Evolutionary conservation across 2,329 filamentous ascomycete genomes (phyloP).

Genomic region (Tolypocladium sp.): DNA sequence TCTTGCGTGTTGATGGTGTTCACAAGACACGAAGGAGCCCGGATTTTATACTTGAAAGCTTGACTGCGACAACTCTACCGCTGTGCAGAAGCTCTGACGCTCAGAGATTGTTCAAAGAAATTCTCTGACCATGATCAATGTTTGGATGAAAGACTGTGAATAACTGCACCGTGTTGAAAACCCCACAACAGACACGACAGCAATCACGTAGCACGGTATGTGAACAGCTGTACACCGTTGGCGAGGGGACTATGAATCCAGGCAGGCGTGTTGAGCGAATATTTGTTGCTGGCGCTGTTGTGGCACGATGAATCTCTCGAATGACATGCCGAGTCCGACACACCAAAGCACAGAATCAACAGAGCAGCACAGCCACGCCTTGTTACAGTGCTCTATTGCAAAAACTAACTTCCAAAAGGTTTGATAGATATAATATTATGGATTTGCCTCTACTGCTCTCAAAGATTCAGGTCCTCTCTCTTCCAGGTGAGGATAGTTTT

Average conservation of each 20-base stretch:
- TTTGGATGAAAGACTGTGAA: not conserved
- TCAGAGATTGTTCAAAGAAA: not conserved
- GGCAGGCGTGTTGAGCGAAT: not conserved
- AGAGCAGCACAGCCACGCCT: not conserved
- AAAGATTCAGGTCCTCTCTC: not conserved
- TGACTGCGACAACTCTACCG: not conserved
- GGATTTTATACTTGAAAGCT: not conserved
- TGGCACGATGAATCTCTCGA: not conserved
- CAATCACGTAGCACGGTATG: not conserved
- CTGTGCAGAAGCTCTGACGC: not conserved
- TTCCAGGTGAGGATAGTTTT: too few relatives aligned
- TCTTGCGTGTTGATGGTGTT: not conserved
- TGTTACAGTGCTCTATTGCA: too few relatives aligned
- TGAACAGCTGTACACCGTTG: not conserved
- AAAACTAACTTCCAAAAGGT: too few relatives aligned
- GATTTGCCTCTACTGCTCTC: too few relatives aligned
- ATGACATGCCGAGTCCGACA: not conserved
- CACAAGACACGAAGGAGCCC: not conserved
- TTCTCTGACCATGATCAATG: too few relatives aligned
- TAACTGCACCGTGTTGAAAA: not conserved
- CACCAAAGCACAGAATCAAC: not conserved
- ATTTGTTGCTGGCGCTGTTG: not conserved
- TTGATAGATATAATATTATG: too few relatives aligned
- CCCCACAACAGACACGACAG: too few relatives aligned
- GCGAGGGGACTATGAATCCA: not conserved